A percentile compares a stretch with the other conserved stretches of the same genome.
phyloP scores from a whole-genome alignment of 257 asterid species.

The Scutellaria galericulata region DNA sequence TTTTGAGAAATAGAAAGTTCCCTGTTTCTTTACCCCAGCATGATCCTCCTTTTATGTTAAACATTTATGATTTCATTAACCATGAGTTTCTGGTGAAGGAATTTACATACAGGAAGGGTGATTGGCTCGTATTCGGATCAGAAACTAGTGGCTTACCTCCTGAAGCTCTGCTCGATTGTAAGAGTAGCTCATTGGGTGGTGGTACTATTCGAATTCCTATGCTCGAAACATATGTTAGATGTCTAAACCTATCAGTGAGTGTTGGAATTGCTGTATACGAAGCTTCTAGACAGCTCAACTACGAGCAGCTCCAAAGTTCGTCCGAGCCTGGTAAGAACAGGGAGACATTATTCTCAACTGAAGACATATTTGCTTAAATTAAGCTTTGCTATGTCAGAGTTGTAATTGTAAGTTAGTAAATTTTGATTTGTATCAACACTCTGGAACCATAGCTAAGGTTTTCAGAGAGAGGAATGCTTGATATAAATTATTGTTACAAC shows the following conservation, averaged over 20 bases:
- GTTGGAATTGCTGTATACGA: conserved; percentile 91
- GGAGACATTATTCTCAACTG: conserved; percentile 55
- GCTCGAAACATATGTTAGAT: conserved; percentile 93
- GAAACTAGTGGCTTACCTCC: conserved; percentile 87
- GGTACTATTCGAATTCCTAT: conserved; percentile 86
- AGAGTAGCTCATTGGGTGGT: conserved; percentile 63
- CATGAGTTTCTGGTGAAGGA: conserved; percentile 56
- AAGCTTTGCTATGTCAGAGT: conserved; percentile 1
- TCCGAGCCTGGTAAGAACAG: conserved; percentile 50
- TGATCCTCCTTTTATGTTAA: not conserved
- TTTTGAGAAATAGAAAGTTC: not conserved
- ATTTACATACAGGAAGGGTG: conserved; percentile 77
- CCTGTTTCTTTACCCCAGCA: not conserved
- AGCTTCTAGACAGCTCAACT: conserved; percentile 89
- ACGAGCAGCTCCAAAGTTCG: conserved; percentile 66
- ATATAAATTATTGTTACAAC: no score
- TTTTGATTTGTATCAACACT: no score
- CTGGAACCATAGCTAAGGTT: no score
- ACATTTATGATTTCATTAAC: not conserved
- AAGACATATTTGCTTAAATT: conserved; percentile 74
- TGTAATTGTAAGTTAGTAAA: not conserved
- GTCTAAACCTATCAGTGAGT: conserved; percentile 90
- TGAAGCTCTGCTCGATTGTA: conserved; percentile 82
- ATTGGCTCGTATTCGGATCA: conserved; percentile 96
- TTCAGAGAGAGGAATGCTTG: no score